phyloP scores from a whole-genome alignment of 257 asterid species.

The Handroanthus guayacan region DNA sequence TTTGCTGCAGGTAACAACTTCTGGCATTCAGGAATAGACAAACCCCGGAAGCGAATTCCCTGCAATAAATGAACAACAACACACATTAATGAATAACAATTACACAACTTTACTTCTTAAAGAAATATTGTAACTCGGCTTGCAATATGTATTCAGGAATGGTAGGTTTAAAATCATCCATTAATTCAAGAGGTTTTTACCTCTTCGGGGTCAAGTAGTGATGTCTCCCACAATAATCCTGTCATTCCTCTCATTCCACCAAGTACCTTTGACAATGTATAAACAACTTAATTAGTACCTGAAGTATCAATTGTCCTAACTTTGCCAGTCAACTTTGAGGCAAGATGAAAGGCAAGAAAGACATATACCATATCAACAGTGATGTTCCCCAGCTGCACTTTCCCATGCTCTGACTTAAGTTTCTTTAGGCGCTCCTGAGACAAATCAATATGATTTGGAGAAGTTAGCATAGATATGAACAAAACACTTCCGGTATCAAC shows the following conservation, averaged over 20 bases:
- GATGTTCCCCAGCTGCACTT: conserved; percentile 83
- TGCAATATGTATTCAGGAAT: conserved; percentile 10
- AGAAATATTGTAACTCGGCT: not conserved
- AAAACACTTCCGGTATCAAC: not conserved
- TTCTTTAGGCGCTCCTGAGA: conserved; percentile 81
- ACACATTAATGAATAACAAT: conserved; percentile 11
- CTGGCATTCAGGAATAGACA: conserved; percentile 99
- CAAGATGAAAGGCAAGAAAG: conserved; percentile 6
- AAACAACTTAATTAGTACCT: conserved; percentile 21
- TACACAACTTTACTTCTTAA: not conserved
- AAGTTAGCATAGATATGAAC: not conserved
- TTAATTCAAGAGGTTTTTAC: conserved; percentile 41
- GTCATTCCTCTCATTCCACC: conserved; percentile 99
- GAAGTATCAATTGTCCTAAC: not conserved
- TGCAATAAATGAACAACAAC: conserved; percentile 40
- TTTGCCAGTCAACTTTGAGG: not conserved
- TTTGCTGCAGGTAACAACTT: conserved; percentile 85
- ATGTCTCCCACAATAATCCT: conserved; percentile 98
- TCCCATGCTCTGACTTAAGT: conserved; percentile 80
- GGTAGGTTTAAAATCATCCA: conserved; percentile 23
- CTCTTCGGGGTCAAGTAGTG: conserved; percentile 98
- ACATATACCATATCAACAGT: conserved; percentile 79
- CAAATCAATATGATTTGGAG: conserved; percentile 15
- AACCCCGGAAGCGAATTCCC: conserved; percentile 97
- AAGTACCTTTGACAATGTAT: conserved; percentile 63